Evolutionary conservation across 2,329 filamentous ascomycete species (phyloP), one percentile per base, ranked within the genome.

Genomic region (Hypoxylon sp.): DNA sequence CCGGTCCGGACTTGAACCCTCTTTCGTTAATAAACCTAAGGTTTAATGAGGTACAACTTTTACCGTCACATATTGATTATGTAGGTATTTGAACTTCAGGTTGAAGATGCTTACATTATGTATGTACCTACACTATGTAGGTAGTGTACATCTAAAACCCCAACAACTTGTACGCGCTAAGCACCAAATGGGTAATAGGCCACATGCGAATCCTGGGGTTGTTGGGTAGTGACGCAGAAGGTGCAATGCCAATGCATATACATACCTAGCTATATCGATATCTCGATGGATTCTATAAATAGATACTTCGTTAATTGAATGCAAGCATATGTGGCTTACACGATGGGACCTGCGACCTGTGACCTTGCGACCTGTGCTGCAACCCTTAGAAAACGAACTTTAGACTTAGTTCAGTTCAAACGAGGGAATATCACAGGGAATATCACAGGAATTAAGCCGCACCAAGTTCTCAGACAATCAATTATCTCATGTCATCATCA

Each of bases 111-210:
- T 28, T 28, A 7, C 5, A 1, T 5, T 28, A 5, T 7, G 25
- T 28, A 28, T 28, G 6, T 28, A 28, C 25, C 3, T 28, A 25
- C 5, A 25, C 2, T 5, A 25, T 25, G 23, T 25, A 25, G 5
- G 2, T 3, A 2, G 5, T 25, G 25, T 28, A 28, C 25, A 28
- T 21, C 38, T 1, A 19, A 38, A 58, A 43, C 38, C 53, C 53
- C 53, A 56, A 56, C 53, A 56, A 34, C 19, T 56, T 56, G 25
- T 19, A 17, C 36, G 19, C 45, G 46, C 56, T 60, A 60, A 25
- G 30, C n/a, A 50, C 56, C 2, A 59, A 60, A 64, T 48, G 53
- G 61, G 61, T 48, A 64, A 64, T 60, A 52, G 32, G 46, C 49
- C 55, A 53, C 55, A 53, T 55, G 55, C 55, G 30, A 38, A 38